Evolutionary conservation across 352 stramenopile genomes (phyloP), one percentile per base, ranked within the genome.

Genomic region (Thraustochytrium sp.): DNA sequence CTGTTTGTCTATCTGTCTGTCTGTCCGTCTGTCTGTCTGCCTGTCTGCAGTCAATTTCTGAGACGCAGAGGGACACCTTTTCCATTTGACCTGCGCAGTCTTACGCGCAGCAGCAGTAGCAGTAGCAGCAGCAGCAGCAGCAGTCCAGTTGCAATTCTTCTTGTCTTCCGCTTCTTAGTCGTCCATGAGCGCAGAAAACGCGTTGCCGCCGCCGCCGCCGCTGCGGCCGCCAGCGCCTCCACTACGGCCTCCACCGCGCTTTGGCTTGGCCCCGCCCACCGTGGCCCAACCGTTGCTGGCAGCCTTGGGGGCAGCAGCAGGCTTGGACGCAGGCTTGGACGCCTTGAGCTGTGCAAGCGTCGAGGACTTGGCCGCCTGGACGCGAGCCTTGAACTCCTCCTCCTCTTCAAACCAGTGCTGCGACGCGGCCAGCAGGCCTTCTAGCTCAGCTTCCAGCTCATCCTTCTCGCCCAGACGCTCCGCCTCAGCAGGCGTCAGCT

Each of bases 401-500:
- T 65, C 31, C 9, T 63, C 26, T 44, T 80, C 68, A 34, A 80
- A 80, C 68, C 68, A 80, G 49, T 80, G 68, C 5, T 51, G 48
- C 37, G 68, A 46, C 13, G 44, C 34, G 11, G 68, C 48, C 26
- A 63, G 46, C 68, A 80, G 68, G 21, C 34, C 48, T 34, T 80
- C 9, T 1, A 65, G 46, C 31, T 72, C n/a, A 5, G 63, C 62
- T 16, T 75, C 62, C 18, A 75, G 62, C 23, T 26, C 34, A 11
- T 59, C 40, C 54, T 76, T 78, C 9, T 77, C 63, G 40, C 37
- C 77, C 3, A 85, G 62, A 21, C 37, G 31, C 31, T 56, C 40
- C 2, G 49, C 77, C 31, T 85, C 62, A 5, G 31, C 42, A 21
- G 53, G 55, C 9, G 77, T 72, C 21, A 85, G 38, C 42, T 55